phyloP scores from a whole-genome alignment of 2,329 filamentous ascomycete species.

The Fusarium armeniacum region DNA sequence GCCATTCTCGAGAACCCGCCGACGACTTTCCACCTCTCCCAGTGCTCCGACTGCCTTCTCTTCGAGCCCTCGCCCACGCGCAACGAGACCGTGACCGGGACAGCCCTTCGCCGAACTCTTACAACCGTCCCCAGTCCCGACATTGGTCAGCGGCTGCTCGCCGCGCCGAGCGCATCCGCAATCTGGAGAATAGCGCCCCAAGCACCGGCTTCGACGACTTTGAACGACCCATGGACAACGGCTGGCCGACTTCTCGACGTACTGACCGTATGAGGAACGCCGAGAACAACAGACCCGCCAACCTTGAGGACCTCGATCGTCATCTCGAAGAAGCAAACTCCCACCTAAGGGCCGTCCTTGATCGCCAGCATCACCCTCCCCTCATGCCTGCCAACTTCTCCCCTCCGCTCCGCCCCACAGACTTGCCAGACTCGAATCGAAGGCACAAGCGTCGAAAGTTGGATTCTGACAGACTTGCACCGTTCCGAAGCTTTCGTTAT shows the following conservation, averaged over 20 bases:
- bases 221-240: constrained; percentile 49
- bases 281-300: constrained; percentile 47
- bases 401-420: constrained; percentile 55
- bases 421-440: constrained; percentile 63
- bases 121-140: constrained; percentile 42
- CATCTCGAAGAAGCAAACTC: constrained; percentile 61
- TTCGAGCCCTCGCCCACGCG: constrained; percentile 51
- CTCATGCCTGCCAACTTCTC: constrained; percentile 53
- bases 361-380: constrained; percentile 54
- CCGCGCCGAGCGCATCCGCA: constrained; percentile 56
- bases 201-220: constrained; percentile 47
- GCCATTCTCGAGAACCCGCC: constrained; percentile 50
- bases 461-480: constrained; percentile 70
- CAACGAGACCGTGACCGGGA: constrained; percentile 52
- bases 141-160: constrained; percentile 51
- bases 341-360: constrained; percentile 60
- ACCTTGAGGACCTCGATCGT: constrained; percentile 57
- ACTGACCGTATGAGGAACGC: constrained; percentile 46
- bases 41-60: constrained; percentile 51
- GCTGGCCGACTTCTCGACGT: constrained; percentile 49
- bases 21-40: constrained; percentile 54
- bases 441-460: constrained; percentile 78
- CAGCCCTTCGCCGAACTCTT: constrained; percentile 41
- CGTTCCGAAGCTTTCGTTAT: constrained; percentile 77
- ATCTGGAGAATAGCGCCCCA: constrained; percentile 50